These are phyloP conservation scores for Physcia stellaris DNA, from an alignment of 495 filamentous ascomycete species.

Conservation along the genomic window DNA sequence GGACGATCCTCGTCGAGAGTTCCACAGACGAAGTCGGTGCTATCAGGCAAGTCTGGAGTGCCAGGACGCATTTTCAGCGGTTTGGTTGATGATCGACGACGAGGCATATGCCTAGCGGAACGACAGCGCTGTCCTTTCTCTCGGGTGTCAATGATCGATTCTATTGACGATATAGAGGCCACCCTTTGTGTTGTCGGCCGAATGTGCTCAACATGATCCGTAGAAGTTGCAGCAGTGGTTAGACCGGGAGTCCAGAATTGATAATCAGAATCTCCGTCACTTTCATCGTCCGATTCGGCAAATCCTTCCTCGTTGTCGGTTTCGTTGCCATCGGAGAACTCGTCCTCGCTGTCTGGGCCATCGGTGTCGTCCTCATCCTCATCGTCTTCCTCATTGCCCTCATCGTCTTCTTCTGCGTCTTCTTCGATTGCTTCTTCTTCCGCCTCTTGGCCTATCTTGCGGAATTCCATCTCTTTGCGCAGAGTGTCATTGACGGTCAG, in stretches of 20 bases:
- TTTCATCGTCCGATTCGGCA: conserved; percentile 74
- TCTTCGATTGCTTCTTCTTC: conserved; percentile 77
- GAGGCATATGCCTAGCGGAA: conserved; percentile 12
- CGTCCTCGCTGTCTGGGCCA: conserved; percentile 38
- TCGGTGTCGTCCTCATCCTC: conserved; percentile 29
- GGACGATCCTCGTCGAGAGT: conserved; percentile 91
- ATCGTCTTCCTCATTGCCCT: conserved; percentile 39
- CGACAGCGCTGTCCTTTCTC: conserved; percentile 22
- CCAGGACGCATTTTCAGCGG: conserved; percentile 49
- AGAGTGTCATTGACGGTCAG: conserved; percentile 83
- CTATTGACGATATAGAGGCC: conserved; percentile 50
- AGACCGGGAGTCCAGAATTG: conserved; percentile 62
- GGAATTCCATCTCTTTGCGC: conserved; percentile 77
- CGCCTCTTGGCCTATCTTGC: conserved; percentile 76
- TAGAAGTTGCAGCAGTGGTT: conserved; percentile 42
- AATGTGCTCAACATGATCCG: conserved; percentile 35
- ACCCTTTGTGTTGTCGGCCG: conserved; percentile 32
- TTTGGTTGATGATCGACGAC: conserved; percentile 24
- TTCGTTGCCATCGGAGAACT: conserved; percentile 61
- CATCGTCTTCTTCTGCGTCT: conserved; percentile 46
- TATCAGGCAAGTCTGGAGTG: conserved; percentile 82
- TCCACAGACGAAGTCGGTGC: conserved; percentile 95
- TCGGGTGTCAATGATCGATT: conserved; percentile 33
- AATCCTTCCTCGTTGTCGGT: conserved; percentile 96
- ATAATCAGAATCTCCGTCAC: conserved; percentile 58